phyloP scores from a whole-genome alignment of 495 filamentous ascomycete species.

The Penicillium argentinense region DNA sequence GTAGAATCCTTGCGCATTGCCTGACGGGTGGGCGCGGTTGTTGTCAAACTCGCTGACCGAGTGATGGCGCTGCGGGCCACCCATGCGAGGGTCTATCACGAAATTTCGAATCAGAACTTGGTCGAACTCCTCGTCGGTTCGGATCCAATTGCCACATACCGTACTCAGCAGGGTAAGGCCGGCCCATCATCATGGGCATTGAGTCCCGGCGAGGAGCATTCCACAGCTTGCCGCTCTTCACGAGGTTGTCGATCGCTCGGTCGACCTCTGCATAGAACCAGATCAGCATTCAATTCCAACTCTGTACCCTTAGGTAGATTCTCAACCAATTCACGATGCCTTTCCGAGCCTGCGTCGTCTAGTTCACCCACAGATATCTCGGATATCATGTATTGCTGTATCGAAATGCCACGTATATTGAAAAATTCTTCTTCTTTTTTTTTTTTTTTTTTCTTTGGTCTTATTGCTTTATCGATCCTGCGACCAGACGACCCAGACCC shows the following conservation, averaged over 20 bases:
- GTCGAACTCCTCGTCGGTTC: slow-evolving; percentile 9
- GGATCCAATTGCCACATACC: slow-evolving; percentile 39
- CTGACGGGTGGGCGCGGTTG: slow-evolving; percentile 65
- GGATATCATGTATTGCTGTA: too few relatives aligned
- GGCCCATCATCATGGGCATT: slow-evolving; percentile 67
- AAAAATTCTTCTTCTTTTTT: too few relatives aligned
- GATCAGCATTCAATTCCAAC: too few relatives aligned
- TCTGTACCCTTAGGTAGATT: too few relatives aligned
- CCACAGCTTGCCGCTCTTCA: slow-evolving; percentile 95
- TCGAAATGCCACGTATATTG: too few relatives aligned
- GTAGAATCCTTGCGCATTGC: slow-evolving; percentile 91
- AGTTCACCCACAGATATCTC: too few relatives aligned
- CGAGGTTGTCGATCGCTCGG: slow-evolving; percentile 89
- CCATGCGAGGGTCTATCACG: slow-evolving; percentile 51
- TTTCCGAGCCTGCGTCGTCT: too few relatives aligned
- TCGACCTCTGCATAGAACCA: slow-evolving; percentile 78
- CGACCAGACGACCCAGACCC: background rate
- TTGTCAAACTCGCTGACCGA: slow-evolving; percentile 86
- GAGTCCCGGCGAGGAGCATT: slow-evolving; percentile 81
- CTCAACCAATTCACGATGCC: too few relatives aligned
- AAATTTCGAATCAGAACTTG: slow-evolving; percentile 27
- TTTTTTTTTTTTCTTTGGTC: too few relatives aligned
- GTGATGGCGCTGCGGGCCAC: slow-evolving; percentile 66
- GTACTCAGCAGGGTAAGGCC: slow-evolving; percentile 61
- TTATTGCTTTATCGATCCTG: background rate